Evolutionary conservation across 768 basidiomycete species (phyloP).

Genomic region (Lentinula lateritia): DNA sequence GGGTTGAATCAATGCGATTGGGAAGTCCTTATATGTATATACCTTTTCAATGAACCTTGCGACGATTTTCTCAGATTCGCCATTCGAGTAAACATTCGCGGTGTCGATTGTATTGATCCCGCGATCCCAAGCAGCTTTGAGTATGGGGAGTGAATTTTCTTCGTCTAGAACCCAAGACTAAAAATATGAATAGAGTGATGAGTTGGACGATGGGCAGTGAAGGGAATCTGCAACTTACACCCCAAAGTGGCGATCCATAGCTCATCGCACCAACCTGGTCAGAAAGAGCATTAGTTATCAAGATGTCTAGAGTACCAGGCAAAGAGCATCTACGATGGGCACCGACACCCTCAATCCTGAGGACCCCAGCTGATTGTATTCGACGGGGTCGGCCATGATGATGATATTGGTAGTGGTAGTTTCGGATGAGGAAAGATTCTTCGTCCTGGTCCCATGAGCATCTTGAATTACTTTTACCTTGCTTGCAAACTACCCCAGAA

Average conservation of each 20-base stretch:
- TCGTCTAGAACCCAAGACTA: constrained; percentile 46
- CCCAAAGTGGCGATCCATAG: constrained; percentile 14
- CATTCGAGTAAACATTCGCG: constrained; percentile 31
- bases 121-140: constrained; percentile 40
- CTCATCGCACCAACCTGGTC: constrained; percentile 20
- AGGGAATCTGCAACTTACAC: constrained; percentile 6
- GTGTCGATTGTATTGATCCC: constrained; percentile 35
- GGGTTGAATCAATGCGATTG: neutral
- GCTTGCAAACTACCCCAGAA: too few species aligned
- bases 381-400: neutral
- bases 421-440: neutral
- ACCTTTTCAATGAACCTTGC: constrained; percentile 35
- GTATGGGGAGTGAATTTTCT: constrained; percentile 35
- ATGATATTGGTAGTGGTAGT: neutral
- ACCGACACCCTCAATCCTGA: constrained; percentile 6
- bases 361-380: neutral
- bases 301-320: neutral
- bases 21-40: neutral
- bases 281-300: neutral
- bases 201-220: too few species aligned
- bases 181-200: constrained; percentile 8
- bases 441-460: neutral
- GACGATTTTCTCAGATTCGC: constrained; percentile 34
- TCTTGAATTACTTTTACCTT: too few species aligned
- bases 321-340: neutral